Evolutionary conservation across 176 grass and related monocot genomes (phyloP).

Genomic region (Lolium rigidum): DNA sequence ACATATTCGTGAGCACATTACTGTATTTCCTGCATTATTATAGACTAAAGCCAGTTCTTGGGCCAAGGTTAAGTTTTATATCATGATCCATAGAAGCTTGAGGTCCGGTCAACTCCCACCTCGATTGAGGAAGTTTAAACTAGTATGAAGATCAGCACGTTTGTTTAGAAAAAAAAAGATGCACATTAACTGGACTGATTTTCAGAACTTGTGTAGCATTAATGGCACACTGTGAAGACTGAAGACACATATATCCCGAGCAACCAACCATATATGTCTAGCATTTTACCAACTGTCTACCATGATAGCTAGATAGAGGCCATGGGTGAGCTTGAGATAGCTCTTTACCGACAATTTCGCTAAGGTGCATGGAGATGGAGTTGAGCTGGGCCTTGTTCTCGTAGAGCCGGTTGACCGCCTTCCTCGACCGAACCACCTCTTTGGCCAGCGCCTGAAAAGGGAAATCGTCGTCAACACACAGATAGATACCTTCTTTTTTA

Average conservation of each 20-base stretch:
- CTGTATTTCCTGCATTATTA: not conserved
- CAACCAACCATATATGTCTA: not conserved
- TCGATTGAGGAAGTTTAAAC: not conserved
- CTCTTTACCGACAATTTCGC: conserved; percentile 69
- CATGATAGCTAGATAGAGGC: not conserved
- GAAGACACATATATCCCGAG: not conserved
- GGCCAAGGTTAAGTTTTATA: too few species aligned
- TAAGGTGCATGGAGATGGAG: conserved; percentile 91
- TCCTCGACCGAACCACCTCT: conserved; percentile 74
- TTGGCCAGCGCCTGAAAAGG: conserved; percentile 66
- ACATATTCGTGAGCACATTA: not conserved
- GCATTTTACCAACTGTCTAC: not conserved
- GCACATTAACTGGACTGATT: not conserved
- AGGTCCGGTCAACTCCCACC: not conserved
- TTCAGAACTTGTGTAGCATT: not conserved
- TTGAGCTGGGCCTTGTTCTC: conserved; percentile 91
- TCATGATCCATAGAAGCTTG: not conserved
- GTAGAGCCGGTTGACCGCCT: conserved; percentile 84
- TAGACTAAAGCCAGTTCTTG: too few species aligned
- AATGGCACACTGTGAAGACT: not conserved
- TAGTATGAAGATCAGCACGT: not conserved
- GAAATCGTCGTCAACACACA: not conserved
- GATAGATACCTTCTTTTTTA: not conserved
- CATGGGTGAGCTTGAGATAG: not conserved
- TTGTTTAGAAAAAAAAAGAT: not conserved